Conservation (phyloP, 2,329 filamentous ascomycete species). For the Ascochyta pisi region DNA sequence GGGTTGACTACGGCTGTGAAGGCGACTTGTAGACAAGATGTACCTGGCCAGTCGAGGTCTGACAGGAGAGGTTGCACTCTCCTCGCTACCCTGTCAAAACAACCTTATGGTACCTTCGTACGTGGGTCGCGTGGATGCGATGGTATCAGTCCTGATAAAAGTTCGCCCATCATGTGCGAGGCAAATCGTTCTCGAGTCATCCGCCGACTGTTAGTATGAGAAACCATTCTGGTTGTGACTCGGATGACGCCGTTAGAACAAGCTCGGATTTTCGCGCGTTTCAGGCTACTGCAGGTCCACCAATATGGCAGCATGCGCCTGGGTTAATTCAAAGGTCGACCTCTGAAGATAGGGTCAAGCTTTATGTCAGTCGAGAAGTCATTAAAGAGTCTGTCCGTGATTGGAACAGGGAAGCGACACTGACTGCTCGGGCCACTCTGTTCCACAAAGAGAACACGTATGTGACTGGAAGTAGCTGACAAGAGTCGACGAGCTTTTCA, state of each 20-base stretch:
- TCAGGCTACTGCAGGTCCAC: conserved; percentile 33
- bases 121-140: background rate
- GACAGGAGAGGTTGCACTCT: too few relatives aligned
- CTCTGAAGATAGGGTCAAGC: background rate
- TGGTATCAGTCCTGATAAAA: background rate
- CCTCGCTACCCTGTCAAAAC: background rate
- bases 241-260: background rate
- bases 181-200: background rate
- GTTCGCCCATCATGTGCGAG: background rate
- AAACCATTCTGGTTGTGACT: background rate
- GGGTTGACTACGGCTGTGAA: too few relatives aligned
- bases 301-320: background rate
- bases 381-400: background rate
- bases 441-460: background rate
- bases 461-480: background rate
- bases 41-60: too few relatives aligned
- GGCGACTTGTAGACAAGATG: too few relatives aligned
- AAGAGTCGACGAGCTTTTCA: background rate
- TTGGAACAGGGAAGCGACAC: background rate
- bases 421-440: background rate
- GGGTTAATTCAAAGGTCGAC: background rate
- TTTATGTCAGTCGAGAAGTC: background rate
- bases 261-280: conserved; percentile 12
- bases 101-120: background rate
- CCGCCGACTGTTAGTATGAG: background rate